A percentile compares a stretch with the other conserved stretches of the same genome.
Evolutionary conservation across 768 basidiomycete genomes (phyloP).

Genomic region (Holtermanniella nyarrowii): DNA sequence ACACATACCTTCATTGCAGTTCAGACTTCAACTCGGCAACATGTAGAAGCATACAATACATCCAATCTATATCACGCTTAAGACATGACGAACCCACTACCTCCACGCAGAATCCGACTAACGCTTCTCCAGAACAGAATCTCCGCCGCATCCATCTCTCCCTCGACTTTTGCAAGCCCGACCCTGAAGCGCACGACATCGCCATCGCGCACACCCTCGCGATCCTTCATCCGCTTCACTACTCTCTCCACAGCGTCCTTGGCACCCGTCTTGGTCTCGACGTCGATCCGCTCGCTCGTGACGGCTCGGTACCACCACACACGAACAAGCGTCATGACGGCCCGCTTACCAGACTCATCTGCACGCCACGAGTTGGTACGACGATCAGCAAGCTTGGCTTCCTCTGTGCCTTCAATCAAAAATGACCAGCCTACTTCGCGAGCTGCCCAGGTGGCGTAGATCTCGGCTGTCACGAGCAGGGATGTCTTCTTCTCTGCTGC

Average conservation of each 20-base stretch:
- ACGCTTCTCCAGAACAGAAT: conserved; percentile 37
- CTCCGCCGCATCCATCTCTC: conserved; percentile 37
- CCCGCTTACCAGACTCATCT: conserved; percentile 33
- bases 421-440: conserved; percentile 41
- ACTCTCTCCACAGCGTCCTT: conserved; percentile 38
- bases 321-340: conserved; percentile 34
- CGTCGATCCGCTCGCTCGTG: conserved; percentile 28
- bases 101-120: conserved; percentile 29
- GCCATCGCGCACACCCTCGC: conserved; percentile 29
- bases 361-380: conserved; percentile 31
- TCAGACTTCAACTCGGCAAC: no score
- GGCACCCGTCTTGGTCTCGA: conserved; percentile 33
- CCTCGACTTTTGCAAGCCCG: conserved; percentile 25
- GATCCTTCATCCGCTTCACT: conserved; percentile 30
- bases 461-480: conserved; percentile 36
- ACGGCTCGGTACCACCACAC: conserved; percentile 39
- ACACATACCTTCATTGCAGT: no score
- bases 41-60: no score
- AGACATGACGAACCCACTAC: conserved; percentile 31
- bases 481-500: conserved; percentile 32
- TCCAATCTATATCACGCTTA: background rate
- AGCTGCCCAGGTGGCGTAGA: conserved; percentile 40
- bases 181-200: conserved; percentile 35
- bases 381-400: conserved; percentile 26
- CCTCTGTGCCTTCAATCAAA: conserved; percentile 34